Base-by-base conservation (phyloP, 441 rosid species). In the Macaranga tanarius region DNA sequence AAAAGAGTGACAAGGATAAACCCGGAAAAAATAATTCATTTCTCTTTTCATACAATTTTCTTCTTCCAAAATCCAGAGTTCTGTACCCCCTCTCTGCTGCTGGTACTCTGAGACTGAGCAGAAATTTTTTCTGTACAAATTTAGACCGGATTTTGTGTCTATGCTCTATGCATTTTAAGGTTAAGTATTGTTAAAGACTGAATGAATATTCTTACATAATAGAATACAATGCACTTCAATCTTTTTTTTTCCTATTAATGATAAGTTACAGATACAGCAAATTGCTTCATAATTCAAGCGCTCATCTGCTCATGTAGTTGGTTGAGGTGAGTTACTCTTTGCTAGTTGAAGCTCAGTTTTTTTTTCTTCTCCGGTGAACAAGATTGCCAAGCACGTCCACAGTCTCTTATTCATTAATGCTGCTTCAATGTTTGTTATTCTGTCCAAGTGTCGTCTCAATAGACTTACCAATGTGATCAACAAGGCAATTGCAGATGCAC, bases 401-500 rank as follows among this genome's bases (percentile, higher is more conserved):
- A 63, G 10, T 25, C 38, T 15, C 48, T 11, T 51, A 13, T 56
- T 22, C 19, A 15, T 25, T 13, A 45, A 25, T 47, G 12, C 50
- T 34, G 62, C 16, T 34, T 38, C 19, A n/a, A 47, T 10, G 11
- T 7, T 17, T 20, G 5, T n/a, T 3, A 2, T 19, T 40, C 11
- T 48, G 25, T 48, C 1, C 42, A 22, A 47, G 2, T 4, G 34
- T 25, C 23, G 59, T 67, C 8, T 52, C 23, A 60, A 40, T 15
- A 34, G 44, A 20, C 56, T 40, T 54, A 67, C 20, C 9, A 65
- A n/a, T 15, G 62, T 60, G 65, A 74, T 74, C 3, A 73, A 38
- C 48, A 73, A 23, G 25, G 72, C 77, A 52, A 78, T 57, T 52
- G 52, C 23, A 12, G 75, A 78, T 4, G 67, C 58, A 25, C 58